A percentile compares a stretch with the other conserved stretches of the same genome.
These are phyloP conservation scores for Mycena indigotica DNA, from an alignment of 768 basidiomycete species.

Conservation along the genomic window DNA sequence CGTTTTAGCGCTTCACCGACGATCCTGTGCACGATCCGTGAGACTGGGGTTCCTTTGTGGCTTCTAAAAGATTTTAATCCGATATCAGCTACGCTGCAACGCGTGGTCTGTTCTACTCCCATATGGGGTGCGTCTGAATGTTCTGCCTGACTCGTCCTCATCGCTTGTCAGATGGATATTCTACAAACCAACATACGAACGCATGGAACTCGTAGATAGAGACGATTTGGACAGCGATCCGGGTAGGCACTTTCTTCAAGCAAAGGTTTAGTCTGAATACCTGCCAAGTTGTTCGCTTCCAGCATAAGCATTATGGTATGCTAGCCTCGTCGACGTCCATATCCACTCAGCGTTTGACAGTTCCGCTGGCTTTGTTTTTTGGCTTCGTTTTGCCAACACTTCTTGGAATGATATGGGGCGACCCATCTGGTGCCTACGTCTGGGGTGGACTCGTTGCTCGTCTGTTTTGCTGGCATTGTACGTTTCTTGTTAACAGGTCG, in stretches of 20 bases:
- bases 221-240: conserved; percentile 71
- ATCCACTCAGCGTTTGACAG: conserved; percentile 32
- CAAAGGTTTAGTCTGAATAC: background rate
- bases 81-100: conserved; percentile 67
- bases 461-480: conserved; percentile 65
- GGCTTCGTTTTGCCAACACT: conserved; percentile 61
- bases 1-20: conserved; percentile 63
- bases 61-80: conserved; percentile 1
- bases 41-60: conserved; percentile 23
- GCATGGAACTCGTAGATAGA: conserved; percentile 63
- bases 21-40: conserved; percentile 70
- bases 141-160: background rate
- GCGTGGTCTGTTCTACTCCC: conserved; percentile 71
- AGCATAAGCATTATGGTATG: conserved; percentile 68
- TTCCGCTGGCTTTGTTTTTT: conserved; percentile 59
- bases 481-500: conserved; percentile 72
- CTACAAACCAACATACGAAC: conserved; percentile 66
- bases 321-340: background rate
- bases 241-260: conserved; percentile 43
- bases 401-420: conserved; percentile 61
- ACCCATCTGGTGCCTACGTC: conserved; percentile 65
- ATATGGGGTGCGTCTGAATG: conserved; percentile 52
- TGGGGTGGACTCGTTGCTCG: conserved; percentile 72
- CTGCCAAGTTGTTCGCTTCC: conserved; percentile 61
- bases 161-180: conserved; percentile 66